A percentile compares a stretch with the other conserved stretches of the same genome.
These are phyloP conservation scores for Venturia oleaginea DNA, from an alignment of 2,329 filamentous ascomycete genomes.

Conservation along the genomic window DNA sequence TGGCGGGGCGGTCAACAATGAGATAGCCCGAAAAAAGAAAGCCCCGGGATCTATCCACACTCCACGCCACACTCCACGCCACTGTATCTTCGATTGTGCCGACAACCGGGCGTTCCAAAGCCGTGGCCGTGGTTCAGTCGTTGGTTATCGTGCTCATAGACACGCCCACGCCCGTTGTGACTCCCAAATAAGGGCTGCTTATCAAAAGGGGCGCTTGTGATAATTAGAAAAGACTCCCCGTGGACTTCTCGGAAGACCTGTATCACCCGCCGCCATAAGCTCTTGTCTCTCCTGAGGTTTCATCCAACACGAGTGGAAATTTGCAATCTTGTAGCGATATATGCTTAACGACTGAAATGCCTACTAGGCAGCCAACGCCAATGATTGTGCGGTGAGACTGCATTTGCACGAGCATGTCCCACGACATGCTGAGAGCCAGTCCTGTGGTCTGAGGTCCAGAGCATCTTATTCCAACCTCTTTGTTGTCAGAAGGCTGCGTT, in stretches of 20 bases:
- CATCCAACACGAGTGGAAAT: neutral
- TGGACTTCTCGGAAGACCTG: too few relatives aligned
- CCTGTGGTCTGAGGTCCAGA: neutral
- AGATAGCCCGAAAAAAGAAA: neutral
- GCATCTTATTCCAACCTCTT: neutral
- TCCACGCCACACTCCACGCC: neutral
- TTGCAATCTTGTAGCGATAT: neutral
- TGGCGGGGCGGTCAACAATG: neutral
- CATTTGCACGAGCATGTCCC: neutral
- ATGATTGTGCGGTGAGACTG: neutral
- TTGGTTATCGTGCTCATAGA: neutral
- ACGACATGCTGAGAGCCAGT: neutral
- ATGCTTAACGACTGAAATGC: neutral
- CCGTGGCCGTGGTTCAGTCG: neutral
- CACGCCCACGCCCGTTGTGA: too few relatives aligned
- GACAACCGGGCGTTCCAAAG: neutral
- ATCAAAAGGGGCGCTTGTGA: neutral
- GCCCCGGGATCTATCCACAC: neutral
- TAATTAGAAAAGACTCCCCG: neutral
- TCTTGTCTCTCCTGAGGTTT: neutral
- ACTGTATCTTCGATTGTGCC: neutral
- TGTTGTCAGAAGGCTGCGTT: neutral
- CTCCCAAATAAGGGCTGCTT: too few relatives aligned
- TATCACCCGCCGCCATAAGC: neutral
- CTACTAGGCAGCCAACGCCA: neutral